Conservation (phyloP, 1,139 yeast genomes). For the Nakaseomyces kungkrabaensis region DNA sequence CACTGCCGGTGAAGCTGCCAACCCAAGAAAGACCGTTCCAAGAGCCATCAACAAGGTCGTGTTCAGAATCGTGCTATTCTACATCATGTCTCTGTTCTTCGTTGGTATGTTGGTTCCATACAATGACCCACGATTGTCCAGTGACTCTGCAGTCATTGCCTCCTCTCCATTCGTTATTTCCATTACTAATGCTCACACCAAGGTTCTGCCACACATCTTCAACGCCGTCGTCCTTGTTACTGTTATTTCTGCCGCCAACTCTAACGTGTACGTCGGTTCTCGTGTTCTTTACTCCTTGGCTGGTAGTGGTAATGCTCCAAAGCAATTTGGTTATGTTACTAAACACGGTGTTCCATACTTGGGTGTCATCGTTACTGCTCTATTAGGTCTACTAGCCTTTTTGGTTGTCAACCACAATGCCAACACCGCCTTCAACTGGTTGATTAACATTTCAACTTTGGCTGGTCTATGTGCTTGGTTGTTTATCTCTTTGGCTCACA, state of each 20-base stretch:
- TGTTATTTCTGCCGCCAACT: slow-evolving; percentile 69
- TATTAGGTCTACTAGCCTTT: slow-evolving; percentile 57
- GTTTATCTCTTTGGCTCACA: slow-evolving; percentile 52
- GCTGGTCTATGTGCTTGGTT: slow-evolving; percentile 71
- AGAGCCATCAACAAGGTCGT: slow-evolving; percentile 70
- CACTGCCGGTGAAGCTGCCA: slow-evolving; percentile 69
- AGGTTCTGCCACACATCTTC: slow-evolving; percentile 58
- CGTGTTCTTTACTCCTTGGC: slow-evolving; percentile 67
- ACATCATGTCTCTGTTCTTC: slow-evolving; percentile 57
- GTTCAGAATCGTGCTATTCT: slow-evolving; percentile 65
- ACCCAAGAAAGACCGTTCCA: slow-evolving; percentile 71
- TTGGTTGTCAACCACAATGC: slow-evolving; percentile 57
- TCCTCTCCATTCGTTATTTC: slow-evolving; percentile 73
- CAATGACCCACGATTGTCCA: slow-evolving; percentile 39
- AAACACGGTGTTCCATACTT: slow-evolving; percentile 57
- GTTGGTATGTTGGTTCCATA: slow-evolving; percentile 68
- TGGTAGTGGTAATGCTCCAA: slow-evolving; percentile 54
- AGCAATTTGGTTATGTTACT: slow-evolving; percentile 44
- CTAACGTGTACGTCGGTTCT: slow-evolving; percentile 70
- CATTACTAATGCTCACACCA: slow-evolving; percentile 59
- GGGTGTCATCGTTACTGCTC: slow-evolving; percentile 48
- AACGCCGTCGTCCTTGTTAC: slow-evolving; percentile 66
- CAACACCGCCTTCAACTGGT: slow-evolving; percentile 69
- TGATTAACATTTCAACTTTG: slow-evolving; percentile 70
- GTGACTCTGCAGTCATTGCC: slow-evolving; percentile 36